phyloP scores from a whole-genome alignment of 305 asterid species.

The Fraxinus greggii region DNA sequence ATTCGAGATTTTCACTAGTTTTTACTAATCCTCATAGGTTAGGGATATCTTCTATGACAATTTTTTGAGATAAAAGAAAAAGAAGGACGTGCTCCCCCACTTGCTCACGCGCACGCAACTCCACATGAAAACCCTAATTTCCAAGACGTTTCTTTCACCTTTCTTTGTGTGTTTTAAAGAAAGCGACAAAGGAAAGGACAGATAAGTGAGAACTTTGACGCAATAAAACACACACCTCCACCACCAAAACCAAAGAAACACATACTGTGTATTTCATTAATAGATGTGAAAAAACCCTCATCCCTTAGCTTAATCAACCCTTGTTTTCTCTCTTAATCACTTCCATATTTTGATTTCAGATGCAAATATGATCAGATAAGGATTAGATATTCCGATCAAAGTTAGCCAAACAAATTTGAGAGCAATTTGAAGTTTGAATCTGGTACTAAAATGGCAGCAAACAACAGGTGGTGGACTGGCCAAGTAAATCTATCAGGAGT shows the following conservation, averaged over 20 bases:
- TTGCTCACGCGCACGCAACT: slow-evolving; percentile 24
- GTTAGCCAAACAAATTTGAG: neutral
- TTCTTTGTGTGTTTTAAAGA: neutral
- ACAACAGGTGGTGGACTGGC: slow-evolving; percentile 45
- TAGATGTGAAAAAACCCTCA: neutral
- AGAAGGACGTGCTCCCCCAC: slow-evolving; percentile 28
- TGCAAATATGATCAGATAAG: slow-evolving; percentile 9
- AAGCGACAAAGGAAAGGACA: slow-evolving; percentile 28
- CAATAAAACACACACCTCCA: slow-evolving; percentile 16
- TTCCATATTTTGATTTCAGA: slow-evolving; percentile 8
- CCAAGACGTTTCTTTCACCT: slow-evolving; percentile 20
- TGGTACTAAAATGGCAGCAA: slow-evolving; percentile 28
- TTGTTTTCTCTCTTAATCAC: neutral
- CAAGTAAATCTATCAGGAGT: slow-evolving; percentile 42
- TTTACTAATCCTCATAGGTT: neutral
- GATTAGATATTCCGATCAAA: neutral
- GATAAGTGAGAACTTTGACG: slow-evolving; percentile 31
- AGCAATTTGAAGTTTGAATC: neutral
- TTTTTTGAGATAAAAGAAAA: neutral
- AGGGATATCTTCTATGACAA: neutral
- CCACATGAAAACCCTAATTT: slow-evolving; percentile 35
- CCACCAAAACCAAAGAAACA: slow-evolving; percentile 12
- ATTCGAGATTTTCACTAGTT: neutral
- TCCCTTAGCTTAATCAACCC: neutral
- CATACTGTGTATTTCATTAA: neutral